A percentile compares a stretch with the other conserved stretches of the same genome.
Conservation (phyloP, 2,329 filamentous ascomycete species). For the Cladophialophora carrionii region DNA sequence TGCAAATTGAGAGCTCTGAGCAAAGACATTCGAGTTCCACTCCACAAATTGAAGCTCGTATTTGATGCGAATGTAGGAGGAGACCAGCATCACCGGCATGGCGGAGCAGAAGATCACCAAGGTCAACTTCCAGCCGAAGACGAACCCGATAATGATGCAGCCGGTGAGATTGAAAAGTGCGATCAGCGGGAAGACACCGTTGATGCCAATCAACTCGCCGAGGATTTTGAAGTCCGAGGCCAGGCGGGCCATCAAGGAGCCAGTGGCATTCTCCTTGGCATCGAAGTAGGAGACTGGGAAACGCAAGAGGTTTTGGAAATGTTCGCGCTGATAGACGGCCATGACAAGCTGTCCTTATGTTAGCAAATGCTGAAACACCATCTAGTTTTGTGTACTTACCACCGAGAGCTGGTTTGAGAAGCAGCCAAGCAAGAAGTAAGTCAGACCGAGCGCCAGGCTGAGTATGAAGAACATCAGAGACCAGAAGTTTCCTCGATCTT, state of each 20-base stretch:
- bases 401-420: slow-evolving; percentile 50
- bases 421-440: slow-evolving; percentile 54
- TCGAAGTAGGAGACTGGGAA: slow-evolving; percentile 53
- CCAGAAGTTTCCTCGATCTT: slow-evolving; percentile 54
- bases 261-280: slow-evolving; percentile 52
- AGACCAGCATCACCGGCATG: slow-evolving; percentile 55
- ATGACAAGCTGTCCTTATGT: slow-evolving; percentile 41
- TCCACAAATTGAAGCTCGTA: slow-evolving; percentile 35
- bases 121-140: slow-evolving; percentile 76
- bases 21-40: slow-evolving; percentile 39
- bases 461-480: slow-evolving; percentile 61
- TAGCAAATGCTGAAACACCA: slow-evolving; percentile 35
- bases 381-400: slow-evolving; percentile 18
- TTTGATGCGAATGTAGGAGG: slow-evolving; percentile 47
- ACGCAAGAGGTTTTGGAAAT: slow-evolving; percentile 52
- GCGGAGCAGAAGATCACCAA: slow-evolving; percentile 67
- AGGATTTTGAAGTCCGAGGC: slow-evolving; percentile 56
- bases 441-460: slow-evolving; percentile 52
- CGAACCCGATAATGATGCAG: slow-evolving; percentile 67
- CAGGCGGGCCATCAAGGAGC: slow-evolving; percentile 53
- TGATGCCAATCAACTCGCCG: slow-evolving; percentile 55
- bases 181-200: slow-evolving; percentile 75
- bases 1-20: slow-evolving; percentile 72
- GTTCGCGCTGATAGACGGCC: slow-evolving; percentile 49
- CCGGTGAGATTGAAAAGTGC: slow-evolving; percentile 69